Conservation (phyloP, 805 yeast species). For the Metschnikowia henanensis region DNA sequence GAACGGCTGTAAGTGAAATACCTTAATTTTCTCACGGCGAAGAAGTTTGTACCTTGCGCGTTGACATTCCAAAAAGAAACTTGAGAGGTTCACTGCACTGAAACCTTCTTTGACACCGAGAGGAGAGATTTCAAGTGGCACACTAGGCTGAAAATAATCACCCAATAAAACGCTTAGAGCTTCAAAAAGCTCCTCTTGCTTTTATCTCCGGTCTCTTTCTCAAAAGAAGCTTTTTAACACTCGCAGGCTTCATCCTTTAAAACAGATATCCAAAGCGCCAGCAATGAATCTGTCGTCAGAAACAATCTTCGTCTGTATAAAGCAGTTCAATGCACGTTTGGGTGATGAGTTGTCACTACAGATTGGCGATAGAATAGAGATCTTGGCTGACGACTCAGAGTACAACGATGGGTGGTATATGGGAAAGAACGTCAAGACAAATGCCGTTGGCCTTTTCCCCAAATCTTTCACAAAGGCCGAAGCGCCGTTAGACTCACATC, state of each 20-base stretch:
- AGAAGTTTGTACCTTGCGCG: slow-evolving; percentile 2
- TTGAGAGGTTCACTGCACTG: not conserved
- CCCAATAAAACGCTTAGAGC: not conserved
- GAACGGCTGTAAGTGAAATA: no score
- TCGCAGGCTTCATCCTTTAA: not conserved
- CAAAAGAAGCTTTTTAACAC: no score
- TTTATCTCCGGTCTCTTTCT: no score
- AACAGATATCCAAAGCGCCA: not conserved
- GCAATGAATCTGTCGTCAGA: slow-evolving; percentile 10
- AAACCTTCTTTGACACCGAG: not conserved
- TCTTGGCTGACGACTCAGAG: slow-evolving; percentile 89
- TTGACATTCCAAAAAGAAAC: not conserved
- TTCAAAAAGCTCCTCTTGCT: not conserved
- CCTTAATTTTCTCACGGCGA: no score
- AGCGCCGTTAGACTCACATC: slow-evolving; percentile 7
- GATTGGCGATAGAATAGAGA: slow-evolving; percentile 84
- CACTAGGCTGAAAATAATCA: not conserved
- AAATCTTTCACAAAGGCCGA: slow-evolving; percentile 73
- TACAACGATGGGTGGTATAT: slow-evolving; percentile 98
- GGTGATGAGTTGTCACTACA: slow-evolving; percentile 85
- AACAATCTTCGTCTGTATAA: slow-evolving; percentile 58
- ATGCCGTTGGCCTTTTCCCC: slow-evolving; percentile 86
- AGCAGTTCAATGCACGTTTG: slow-evolving; percentile 81
- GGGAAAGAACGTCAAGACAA: slow-evolving; percentile 74
- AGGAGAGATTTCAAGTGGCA: no score